A percentile compares a stretch with the other conserved stretches of the same genome.
These are phyloP conservation scores for Diplocarpon rosae DNA, from an alignment of 2,329 filamentous ascomycete genomes.

Conservation along the genomic window DNA sequence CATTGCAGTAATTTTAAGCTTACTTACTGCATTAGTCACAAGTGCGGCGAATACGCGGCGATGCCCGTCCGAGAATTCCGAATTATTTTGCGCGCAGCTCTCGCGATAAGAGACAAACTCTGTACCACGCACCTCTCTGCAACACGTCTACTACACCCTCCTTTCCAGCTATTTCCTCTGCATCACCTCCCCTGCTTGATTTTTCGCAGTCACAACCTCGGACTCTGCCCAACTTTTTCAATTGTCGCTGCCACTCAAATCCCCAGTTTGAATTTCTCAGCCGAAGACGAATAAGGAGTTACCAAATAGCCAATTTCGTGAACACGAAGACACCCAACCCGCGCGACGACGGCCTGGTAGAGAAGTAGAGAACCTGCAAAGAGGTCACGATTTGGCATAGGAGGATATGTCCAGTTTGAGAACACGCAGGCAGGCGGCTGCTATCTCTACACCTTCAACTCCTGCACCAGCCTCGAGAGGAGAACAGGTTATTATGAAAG, in stretches of 20 bases:
- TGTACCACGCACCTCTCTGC: slow-evolving; percentile 3
- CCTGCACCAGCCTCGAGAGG: slow-evolving; percentile 19
- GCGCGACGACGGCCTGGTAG: slow-evolving; percentile 10
- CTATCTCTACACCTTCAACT: slow-evolving; percentile 21
- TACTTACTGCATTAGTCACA: too few species aligned
- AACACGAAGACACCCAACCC: slow-evolving; percentile 1
- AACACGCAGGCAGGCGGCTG: slow-evolving; percentile 25
- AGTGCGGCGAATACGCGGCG: background rate
- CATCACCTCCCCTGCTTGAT: slow-evolving; percentile 2
- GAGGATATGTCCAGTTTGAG: slow-evolving; percentile 24
- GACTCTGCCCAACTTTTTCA: background rate
- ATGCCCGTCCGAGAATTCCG: slow-evolving; percentile 1
- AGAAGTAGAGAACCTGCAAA: background rate
- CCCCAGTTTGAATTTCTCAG: background rate
- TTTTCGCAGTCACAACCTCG: background rate
- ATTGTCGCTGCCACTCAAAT: background rate
- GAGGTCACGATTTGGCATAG: slow-evolving; percentile 6
- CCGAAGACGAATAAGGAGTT: slow-evolving; percentile 5
- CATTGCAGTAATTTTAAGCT: too few species aligned
- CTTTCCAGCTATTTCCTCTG: slow-evolving; percentile 8
- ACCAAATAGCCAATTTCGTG: slow-evolving; percentile 5
- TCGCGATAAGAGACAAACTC: slow-evolving; percentile 2
- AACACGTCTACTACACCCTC: slow-evolving; percentile 20
- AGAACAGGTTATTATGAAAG: slow-evolving; percentile 30
- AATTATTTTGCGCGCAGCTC: slow-evolving; percentile 3